Evolutionary conservation across 306 rosid species (phyloP).

Genomic region (Castanopsis chinensis): DNA sequence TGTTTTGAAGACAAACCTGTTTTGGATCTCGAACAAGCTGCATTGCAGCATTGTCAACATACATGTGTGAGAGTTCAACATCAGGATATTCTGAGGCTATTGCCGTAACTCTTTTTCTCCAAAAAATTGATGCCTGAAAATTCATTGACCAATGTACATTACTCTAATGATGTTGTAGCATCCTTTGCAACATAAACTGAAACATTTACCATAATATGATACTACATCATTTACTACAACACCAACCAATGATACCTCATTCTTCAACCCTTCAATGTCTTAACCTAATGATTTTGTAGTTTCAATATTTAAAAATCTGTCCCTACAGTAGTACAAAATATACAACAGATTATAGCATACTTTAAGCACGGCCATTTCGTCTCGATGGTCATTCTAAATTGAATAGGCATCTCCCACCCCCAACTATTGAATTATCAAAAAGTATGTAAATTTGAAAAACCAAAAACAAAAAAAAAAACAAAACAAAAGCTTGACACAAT

Average conservation of each 20-base stretch:
- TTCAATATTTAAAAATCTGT: not conserved
- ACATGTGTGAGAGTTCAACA: slow-evolving; percentile 94
- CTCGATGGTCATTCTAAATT: no score
- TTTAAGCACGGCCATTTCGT: no score
- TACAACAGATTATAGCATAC: no score
- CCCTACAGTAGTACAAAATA: not conserved
- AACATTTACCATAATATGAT: not conserved
- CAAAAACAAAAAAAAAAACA: no score
- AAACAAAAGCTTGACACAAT: not conserved
- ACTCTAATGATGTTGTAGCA: not conserved
- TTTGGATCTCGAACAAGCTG: slow-evolving; percentile 88
- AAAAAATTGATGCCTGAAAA: slow-evolving; percentile 76
- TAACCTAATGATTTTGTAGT: not conserved
- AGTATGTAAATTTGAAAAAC: no score
- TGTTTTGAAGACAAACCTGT: slow-evolving; percentile 59
- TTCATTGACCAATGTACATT: slow-evolving; percentile 8
- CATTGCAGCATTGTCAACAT: slow-evolving; percentile 94
- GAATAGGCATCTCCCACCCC: no score
- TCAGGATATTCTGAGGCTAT: slow-evolving; percentile 78
- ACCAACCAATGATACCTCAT: not conserved
- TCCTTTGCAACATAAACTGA: slow-evolving; percentile 3
- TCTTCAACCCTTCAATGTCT: not conserved
- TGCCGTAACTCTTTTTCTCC: slow-evolving; percentile 77
- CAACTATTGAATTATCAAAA: no score
- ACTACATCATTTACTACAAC: not conserved